A percentile compares a stretch with the other conserved stretches of the same genome.
Evolutionary conservation across 179 eudicot genomes (phyloP).

Genomic region (Silene vulgaris): DNA sequence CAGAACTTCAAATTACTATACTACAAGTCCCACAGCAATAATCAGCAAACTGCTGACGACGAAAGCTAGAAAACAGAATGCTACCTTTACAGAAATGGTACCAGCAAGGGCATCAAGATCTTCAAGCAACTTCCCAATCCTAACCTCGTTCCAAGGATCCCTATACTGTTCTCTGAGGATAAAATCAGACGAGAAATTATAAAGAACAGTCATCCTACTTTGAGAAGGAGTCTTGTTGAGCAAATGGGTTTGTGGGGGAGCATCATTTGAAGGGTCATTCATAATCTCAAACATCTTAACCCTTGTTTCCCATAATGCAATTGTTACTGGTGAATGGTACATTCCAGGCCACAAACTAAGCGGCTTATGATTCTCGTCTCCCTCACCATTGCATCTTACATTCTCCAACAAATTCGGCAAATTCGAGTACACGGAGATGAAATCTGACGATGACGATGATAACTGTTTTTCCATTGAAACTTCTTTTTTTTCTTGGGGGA

Average conservation of each 20-base stretch:
- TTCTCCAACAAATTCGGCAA: slow-evolving; percentile 38
- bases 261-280: slow-evolving; percentile 58
- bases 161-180: slow-evolving; percentile 88
- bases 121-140: slow-evolving; percentile 92
- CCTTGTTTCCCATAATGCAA: slow-evolving; percentile 90
- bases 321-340: slow-evolving; percentile 96
- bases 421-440: slow-evolving; percentile 60
- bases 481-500: neutral
- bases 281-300: slow-evolving; percentile 63
- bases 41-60: neutral
- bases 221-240: slow-evolving; percentile 65
- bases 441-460: slow-evolving; percentile 32
- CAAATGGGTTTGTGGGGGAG: slow-evolving; percentile 78
- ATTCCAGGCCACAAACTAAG: slow-evolving; percentile 90
- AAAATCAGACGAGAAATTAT: slow-evolving; percentile 75
- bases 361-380: slow-evolving; percentile 44
- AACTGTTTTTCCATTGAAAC: slow-evolving; percentile 37
- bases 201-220: slow-evolving; percentile 56
- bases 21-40: neutral
- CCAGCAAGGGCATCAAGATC: slow-evolving; percentile 99
- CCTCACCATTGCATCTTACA: slow-evolving; percentile 30
- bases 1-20: neutral
- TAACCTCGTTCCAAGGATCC: slow-evolving; percentile 87
- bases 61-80: neutral
- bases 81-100: slow-evolving; percentile 88